Base-by-base conservation (phyloP, 352 stramenopile species). In the Globisporangium iwayamae region DNA sequence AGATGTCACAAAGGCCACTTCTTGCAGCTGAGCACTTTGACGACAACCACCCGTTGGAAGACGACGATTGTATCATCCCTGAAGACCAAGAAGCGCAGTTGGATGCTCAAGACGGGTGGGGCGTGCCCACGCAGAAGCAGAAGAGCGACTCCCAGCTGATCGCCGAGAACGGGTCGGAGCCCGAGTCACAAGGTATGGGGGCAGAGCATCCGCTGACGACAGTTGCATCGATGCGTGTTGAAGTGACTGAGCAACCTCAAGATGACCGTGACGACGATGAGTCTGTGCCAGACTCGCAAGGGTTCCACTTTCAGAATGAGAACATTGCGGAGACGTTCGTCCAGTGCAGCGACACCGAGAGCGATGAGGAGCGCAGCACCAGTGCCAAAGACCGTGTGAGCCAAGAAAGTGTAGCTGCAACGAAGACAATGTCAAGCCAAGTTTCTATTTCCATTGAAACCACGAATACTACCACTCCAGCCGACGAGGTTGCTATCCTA, bases 141-240 rank as follows among this genome's bases (percentile, higher is more conserved):
- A 69, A 59, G 2, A 88, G 74, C 1, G 83, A 90, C 50, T 91
- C 83, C 56, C 74, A 91, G 60, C 60, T 91, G n/a, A 91, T 91
- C 50, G 75, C 72, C 4, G 79, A 90, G 52, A 90, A 91, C 39
- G 83, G 79, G 0, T 55, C 59, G 0, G 74, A 85, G 14, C 36
- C 75, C 3, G 68, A 78, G 54, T 79, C 66, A 1, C 71, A 83
- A 53, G 43, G 48, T 11, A 39, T 70, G 25, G 62, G 70, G 16
- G 48, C 43, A 14, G 13, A 56, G 51, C 51, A 28, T 8, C 28
- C 51, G n/a, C 47, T 30, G 41, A 5, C 16, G 3, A 43, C 46
- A 18, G 9, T 28, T 30, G 46, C 45, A 18, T 34, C 47, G 5
- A 22, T 48, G 9, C 34, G 55, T 16, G 63, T 60, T 4, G 62